phyloP scores from a whole-genome alignment of 495 filamentous ascomycete species.

The Arthonia radiata region DNA sequence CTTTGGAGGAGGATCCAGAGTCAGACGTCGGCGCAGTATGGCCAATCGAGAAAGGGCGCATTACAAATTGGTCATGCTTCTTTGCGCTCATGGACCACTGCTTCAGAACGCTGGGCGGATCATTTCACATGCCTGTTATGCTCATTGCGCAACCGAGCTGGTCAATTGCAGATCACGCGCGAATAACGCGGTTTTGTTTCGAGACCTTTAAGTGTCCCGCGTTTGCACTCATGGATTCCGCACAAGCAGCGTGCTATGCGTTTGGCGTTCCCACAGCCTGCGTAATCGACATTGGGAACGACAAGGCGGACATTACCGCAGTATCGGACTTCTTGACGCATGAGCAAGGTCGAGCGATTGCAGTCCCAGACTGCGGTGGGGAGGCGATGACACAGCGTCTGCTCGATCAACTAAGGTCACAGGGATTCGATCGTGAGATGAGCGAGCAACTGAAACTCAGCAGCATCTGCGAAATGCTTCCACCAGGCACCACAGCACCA shows the following conservation, averaged over 20 bases:
- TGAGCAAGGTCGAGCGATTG: slow-evolving; percentile 30
- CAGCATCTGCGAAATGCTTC: slow-evolving; percentile 67
- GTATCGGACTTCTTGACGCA: slow-evolving; percentile 53
- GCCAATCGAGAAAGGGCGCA: slow-evolving; percentile 61
- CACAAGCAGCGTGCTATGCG: slow-evolving; percentile 59
- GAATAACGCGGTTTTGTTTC: slow-evolving; percentile 74
- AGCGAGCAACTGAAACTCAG: slow-evolving; percentile 87
- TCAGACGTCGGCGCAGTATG: slow-evolving; percentile 76
- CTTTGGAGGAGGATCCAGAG: slow-evolving; percentile 65
- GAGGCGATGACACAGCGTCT: slow-evolving; percentile 70
- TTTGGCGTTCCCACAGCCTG: slow-evolving; percentile 53
- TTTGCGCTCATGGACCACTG: slow-evolving; percentile 74
- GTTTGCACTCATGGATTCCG: slow-evolving; percentile 65
- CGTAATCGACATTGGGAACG: slow-evolving; percentile 69
- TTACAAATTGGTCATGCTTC: slow-evolving; percentile 74
- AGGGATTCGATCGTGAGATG: slow-evolving; percentile 63
- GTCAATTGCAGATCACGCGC: slow-evolving; percentile 59
- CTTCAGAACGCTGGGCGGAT: slow-evolving; percentile 62
- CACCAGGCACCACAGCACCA: slow-evolving; percentile 34
- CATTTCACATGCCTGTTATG: slow-evolving; percentile 82
- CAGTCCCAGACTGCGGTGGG: slow-evolving; percentile 51
- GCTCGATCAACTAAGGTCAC: slow-evolving; percentile 35
- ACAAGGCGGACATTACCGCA: slow-evolving; percentile 78
- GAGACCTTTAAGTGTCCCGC: slow-evolving; percentile 89
- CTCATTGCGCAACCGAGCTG: slow-evolving; percentile 69